A percentile compares a stretch with the other conserved stretches of the same genome.
Conservation (phyloP, 202 grass and related monocot genomes). For the Panicum hallii region DNA sequence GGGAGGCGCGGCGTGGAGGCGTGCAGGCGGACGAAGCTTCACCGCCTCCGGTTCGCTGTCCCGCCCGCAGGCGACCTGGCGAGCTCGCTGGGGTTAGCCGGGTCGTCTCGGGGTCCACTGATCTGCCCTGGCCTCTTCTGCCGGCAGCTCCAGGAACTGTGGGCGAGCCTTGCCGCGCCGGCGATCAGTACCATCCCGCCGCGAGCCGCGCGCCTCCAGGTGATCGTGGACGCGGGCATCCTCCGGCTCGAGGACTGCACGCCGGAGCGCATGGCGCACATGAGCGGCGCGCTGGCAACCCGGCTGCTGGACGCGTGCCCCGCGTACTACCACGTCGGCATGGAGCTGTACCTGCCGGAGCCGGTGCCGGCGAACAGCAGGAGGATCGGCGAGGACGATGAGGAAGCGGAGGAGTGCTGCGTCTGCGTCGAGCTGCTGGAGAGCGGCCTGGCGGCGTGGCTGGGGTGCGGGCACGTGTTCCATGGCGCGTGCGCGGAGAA, state of each 20-base stretch:
- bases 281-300: constrained; percentile 1
- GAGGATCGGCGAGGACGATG: not conserved
- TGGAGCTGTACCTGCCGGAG: constrained; percentile 37
- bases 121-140: not conserved
- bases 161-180: not conserved
- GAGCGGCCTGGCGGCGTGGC: constrained; percentile 25
- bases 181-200: not conserved
- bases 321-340: not conserved
- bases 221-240: constrained; percentile 36
- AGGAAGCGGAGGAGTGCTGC: constrained; percentile 23
- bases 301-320: not conserved
- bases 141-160: not conserved
- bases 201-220: not conserved
- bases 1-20: not conserved
- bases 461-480: constrained; percentile 40
- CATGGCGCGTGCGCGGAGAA: constrained; percentile 35
- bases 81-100: not conserved
- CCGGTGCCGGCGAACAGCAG: not conserved
- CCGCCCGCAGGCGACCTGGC: not conserved
- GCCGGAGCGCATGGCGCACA: not conserved
- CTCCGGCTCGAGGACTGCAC: not conserved
- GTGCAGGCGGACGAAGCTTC: not conserved
- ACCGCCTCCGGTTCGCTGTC: not conserved
- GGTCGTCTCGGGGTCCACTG: constrained; percentile 2
- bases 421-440: constrained; percentile 9